phyloP scores from a whole-genome alignment of 176 grass and related monocot species.

The Metroxylon sagu region DNA sequence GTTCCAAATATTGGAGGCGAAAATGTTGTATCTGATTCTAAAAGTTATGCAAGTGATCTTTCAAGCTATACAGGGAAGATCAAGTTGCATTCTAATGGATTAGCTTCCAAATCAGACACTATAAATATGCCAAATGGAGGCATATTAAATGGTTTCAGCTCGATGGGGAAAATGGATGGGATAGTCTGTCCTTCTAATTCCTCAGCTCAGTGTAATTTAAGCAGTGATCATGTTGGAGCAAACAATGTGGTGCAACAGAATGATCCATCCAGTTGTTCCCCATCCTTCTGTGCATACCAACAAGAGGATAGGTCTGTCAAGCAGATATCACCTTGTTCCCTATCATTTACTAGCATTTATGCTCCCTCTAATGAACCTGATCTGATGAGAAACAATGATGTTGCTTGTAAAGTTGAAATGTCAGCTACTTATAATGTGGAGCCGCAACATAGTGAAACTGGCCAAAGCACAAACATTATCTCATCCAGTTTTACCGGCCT shows the following conservation, averaged over 20 bases:
- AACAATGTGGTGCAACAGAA: slow-evolving; percentile 21
- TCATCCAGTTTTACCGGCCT: slow-evolving; percentile 88
- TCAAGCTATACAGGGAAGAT: slow-evolving; percentile 11
- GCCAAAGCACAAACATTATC: slow-evolving; percentile 8
- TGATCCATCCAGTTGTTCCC: slow-evolving; percentile 22
- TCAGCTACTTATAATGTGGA: not conserved
- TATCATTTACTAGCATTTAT: slow-evolving; percentile 16
- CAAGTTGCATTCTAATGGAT: slow-evolving; percentile 1
- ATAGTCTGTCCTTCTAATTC: slow-evolving; percentile 25
- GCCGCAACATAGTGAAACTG: not conserved
- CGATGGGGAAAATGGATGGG: slow-evolving; percentile 32
- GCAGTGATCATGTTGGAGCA: slow-evolving; percentile 24
- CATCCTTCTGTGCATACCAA: slow-evolving; percentile 24
- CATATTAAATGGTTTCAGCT: slow-evolving; percentile 21
- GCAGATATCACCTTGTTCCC: slow-evolving; percentile 11
- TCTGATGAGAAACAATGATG: slow-evolving; percentile 25
- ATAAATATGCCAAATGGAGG: slow-evolving; percentile 23
- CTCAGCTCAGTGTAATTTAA: slow-evolving; percentile 18
- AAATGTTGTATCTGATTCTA: slow-evolving; percentile 30
- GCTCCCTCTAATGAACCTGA: slow-evolving; percentile 11
- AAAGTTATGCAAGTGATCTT: slow-evolving; percentile 10
- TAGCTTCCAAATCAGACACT: slow-evolving; percentile 10
- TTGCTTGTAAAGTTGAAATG: slow-evolving; percentile 21
- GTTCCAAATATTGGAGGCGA: slow-evolving; percentile 31
- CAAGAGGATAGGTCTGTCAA: slow-evolving; percentile 30